Evolutionary conservation across 306 rosid genomes (phyloP), one percentile per base, ranked within the genome.

Genomic region (Quercus gilva): DNA sequence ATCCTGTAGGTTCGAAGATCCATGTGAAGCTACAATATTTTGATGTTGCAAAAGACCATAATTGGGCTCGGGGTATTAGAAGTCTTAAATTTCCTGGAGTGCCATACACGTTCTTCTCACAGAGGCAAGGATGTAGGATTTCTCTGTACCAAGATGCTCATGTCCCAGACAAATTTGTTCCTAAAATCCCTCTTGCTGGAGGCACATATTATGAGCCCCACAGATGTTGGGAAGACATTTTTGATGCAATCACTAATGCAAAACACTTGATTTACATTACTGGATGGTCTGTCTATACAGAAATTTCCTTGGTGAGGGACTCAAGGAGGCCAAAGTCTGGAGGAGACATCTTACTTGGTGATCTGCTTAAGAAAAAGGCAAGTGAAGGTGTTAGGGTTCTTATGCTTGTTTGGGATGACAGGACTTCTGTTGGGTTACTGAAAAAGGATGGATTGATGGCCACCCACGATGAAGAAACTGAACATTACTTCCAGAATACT

Each of bases 201-300:
- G 96, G 93, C 43, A 78, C 86, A 78, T 68, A 17, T 41, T 91
- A 86, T 69, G 72, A 78, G 80, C 82, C 93, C 74, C 87, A 88
- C 76, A 82, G 93, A 87, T 91, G 96, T 73, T 91, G 96, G 96
- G 96, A 91, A 85, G 91, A 91, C 79, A 69, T 91, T 59, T 91
- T 84, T 68, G 93, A 91, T 83, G 93, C 96, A 11, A 83, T 91
- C 80, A 82, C 87, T 25, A 84, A 87, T 65, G 96, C 96, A 31
- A 89, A 81, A 60, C 93, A 91, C 83, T 12, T 91, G 3, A 79
- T 91, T 76, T 91, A 91, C 82, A 91, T 91, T 51, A 87, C 96
- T 31, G 96, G 96, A 31, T 91, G 96, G 93, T 89, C 96, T 79
- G 96, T 91, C 67, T 91, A 91, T 80, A 82, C 96, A n/a, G 96